phyloP scores from a whole-genome alignment of 768 basidiomycete genomes.

The Amanita rimosa region DNA sequence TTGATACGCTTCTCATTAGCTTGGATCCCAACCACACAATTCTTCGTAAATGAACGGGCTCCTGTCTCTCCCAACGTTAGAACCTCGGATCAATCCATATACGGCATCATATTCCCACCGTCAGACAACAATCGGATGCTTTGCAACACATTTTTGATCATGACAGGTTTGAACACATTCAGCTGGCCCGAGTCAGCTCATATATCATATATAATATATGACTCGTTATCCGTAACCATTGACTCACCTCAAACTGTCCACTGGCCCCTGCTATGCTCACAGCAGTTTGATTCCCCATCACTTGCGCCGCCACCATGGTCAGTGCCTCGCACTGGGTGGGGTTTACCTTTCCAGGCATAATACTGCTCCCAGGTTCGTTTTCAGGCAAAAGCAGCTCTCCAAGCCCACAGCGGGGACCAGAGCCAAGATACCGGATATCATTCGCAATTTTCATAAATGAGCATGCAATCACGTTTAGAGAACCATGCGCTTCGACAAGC shows the following conservation, averaged over 20 bases:
- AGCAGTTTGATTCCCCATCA: conserved; percentile 93
- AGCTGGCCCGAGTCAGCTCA: conserved; percentile 34
- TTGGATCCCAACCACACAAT: conserved; percentile 93
- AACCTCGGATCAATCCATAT: conserved; percentile 8
- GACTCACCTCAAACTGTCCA: conserved; percentile 88
- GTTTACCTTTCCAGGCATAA: conserved; percentile 99
- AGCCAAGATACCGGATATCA: conserved; percentile 95
- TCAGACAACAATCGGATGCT: conserved; percentile 91
- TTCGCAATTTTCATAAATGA: conserved; percentile 99
- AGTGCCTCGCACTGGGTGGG: conserved; percentile 98
- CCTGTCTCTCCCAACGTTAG: conserved; percentile 27
- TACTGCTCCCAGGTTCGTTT: conserved; percentile 98
- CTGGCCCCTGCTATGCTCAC: conserved; percentile 89
- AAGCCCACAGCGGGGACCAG: conserved; percentile 94
- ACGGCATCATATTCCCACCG: conserved; percentile 36
- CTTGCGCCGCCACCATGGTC: conserved; percentile 98
- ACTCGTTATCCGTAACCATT: background rate
- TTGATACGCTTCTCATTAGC: conserved; percentile 94
- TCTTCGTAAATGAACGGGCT: conserved; percentile 89
- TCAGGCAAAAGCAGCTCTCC: conserved; percentile 93
- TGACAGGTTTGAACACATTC: conserved; percentile 99
- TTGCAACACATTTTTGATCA: conserved; percentile 96
- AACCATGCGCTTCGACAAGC: conserved; percentile 93
- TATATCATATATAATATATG: no score
- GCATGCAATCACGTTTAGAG: conserved; percentile 91